Evolutionary conservation across 108 stramenopile genomes (phyloP).

Genomic region (Mayamaea pseudoterrestris): DNA sequence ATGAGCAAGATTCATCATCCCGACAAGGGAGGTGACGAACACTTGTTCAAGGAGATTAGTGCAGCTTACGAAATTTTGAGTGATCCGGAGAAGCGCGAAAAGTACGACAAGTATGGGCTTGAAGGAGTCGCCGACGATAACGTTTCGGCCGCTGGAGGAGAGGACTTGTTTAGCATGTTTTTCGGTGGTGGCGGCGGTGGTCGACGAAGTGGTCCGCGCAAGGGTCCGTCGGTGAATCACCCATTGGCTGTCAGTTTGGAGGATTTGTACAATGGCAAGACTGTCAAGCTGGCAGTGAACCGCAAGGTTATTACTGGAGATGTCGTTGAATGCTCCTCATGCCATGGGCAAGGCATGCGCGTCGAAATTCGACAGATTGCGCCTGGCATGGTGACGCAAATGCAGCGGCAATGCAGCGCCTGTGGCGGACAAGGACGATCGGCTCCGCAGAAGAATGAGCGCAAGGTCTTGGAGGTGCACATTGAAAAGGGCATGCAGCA

Average conservation of each 20-base stretch:
- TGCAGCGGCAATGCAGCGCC: constrained; percentile 62
- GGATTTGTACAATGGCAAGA: constrained; percentile 95
- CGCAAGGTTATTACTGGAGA: constrained; percentile 83
- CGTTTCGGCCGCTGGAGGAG: constrained; percentile 48
- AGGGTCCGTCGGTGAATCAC: constrained; percentile 89
- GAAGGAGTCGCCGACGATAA: constrained; percentile 79
- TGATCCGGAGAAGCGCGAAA: constrained; percentile 74
- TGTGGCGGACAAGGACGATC: constrained; percentile 71
- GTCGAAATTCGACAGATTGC: constrained; percentile 82
- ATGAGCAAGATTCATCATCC: constrained; percentile 40
- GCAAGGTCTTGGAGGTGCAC: constrained; percentile 80
- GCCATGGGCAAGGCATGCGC: constrained; percentile 81
- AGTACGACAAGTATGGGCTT: constrained; percentile 88
- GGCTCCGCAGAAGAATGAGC: constrained; percentile 58
- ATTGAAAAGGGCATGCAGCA: constrained; percentile 93
- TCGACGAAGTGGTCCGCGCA: constrained; percentile 60
- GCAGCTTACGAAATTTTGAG: constrained; percentile 83
- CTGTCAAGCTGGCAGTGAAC: constrained; percentile 82
- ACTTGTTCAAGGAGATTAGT: constrained; percentile 78
- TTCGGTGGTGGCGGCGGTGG: constrained; percentile 73
- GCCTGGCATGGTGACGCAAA: constrained; percentile 85
- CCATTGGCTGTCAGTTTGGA: constrained; percentile 86
- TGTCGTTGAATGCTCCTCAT: constrained; percentile 44
- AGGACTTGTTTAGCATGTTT: constrained; percentile 96
- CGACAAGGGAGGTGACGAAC: constrained; percentile 84